Percentiles rank a stretch among this genome's conserved stretches.
Conservation (phyloP, 495 filamentous ascomycete species). For the Niebla homalea region DNA sequence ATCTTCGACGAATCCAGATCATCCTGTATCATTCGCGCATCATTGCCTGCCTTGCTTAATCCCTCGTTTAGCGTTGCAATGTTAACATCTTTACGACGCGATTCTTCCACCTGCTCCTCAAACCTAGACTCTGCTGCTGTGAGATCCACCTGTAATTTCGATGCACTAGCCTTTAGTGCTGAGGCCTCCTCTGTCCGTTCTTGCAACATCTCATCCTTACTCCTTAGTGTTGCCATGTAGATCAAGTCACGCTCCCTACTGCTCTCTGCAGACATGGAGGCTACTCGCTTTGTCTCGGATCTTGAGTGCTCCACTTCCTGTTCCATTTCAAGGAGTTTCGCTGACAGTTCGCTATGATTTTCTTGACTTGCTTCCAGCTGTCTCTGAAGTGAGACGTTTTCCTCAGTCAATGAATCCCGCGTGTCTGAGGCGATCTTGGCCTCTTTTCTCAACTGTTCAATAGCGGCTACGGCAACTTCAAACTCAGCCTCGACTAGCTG, state of each 20-base stretch:
- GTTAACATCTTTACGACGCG: too few species aligned
- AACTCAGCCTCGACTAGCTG: too few species aligned
- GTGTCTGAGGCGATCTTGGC: constrained; percentile 19
- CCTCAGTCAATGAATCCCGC: constrained; percentile 14
- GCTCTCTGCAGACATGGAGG: constrained; percentile 13
- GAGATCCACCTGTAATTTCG: too few species aligned
- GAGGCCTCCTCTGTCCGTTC: constrained; percentile 1
- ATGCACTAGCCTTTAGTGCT: too few species aligned
- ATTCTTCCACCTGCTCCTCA: constrained; percentile 1
- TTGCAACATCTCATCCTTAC: constrained; percentile 34
- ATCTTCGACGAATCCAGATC: too few species aligned
- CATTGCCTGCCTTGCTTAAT: too few species aligned
- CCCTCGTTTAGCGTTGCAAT: too few species aligned
- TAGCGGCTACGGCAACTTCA: too few species aligned
- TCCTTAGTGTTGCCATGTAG: constrained; percentile 31
- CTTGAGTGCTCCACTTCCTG: constrained; percentile 15
- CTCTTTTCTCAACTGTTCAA: constrained; percentile 14
- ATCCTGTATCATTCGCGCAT: too few species aligned
- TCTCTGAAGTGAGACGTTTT: constrained; percentile 13
- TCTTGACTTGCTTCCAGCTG: constrained; percentile 18
- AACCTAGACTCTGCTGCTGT: not conserved
- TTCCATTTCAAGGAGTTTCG: constrained; percentile 19
- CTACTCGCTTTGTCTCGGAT: constrained; percentile 12
- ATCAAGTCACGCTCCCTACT: constrained; percentile 29
- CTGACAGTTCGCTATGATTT: not conserved